Percentiles rank a stretch among this genome's conserved stretches.
These are phyloP conservation scores for Candida neerlandica DNA, from an alignment of 1,139 yeast species.

Conservation along the genomic window DNA sequence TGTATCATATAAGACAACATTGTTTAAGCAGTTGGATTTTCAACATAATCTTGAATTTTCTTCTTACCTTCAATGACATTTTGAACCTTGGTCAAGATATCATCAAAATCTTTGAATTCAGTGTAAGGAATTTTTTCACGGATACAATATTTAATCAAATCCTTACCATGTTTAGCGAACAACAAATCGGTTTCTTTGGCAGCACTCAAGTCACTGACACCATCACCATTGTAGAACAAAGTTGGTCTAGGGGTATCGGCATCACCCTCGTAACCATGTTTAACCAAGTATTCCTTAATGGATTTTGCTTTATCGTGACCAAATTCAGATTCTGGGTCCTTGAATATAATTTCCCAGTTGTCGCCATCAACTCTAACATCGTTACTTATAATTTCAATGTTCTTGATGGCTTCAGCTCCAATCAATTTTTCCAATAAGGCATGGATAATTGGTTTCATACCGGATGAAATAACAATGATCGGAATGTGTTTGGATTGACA, in stretches of 20 bases:
- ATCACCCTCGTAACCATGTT: conserved; percentile 35
- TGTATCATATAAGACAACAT: neutral
- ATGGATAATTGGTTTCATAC: conserved; percentile 89
- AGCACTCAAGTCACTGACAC: conserved; percentile 92
- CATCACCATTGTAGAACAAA: conserved; percentile 94
- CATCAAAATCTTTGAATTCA: conserved; percentile 75
- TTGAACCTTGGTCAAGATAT: conserved; percentile 60
- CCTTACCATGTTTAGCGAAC: conserved; percentile 92
- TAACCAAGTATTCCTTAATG: conserved; percentile 63
- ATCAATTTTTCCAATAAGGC: conserved; percentile 74
- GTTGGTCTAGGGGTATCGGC: conserved; percentile 40
- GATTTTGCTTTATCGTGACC: conserved; percentile 95
- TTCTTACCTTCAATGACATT: conserved; percentile 32
- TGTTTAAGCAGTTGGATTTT: conserved; percentile 19
- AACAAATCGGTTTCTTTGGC: conserved; percentile 92
- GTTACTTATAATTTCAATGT: conserved; percentile 82
- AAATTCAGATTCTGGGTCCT: conserved; percentile 76
- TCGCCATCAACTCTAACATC: conserved; percentile 59
- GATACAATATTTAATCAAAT: conserved; percentile 80
- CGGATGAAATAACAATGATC: conserved; percentile 79
- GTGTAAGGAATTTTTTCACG: conserved; percentile 81
- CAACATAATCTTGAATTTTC: conserved; percentile 30
- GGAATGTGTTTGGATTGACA: conserved; percentile 72
- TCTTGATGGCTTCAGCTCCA: conserved; percentile 71
- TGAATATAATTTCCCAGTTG: conserved; percentile 81